Percentiles rank a stretch among this genome's conserved stretches.
phyloP scores from a whole-genome alignment of 805 yeast genomes.

The Suhomyces emberorum region DNA sequence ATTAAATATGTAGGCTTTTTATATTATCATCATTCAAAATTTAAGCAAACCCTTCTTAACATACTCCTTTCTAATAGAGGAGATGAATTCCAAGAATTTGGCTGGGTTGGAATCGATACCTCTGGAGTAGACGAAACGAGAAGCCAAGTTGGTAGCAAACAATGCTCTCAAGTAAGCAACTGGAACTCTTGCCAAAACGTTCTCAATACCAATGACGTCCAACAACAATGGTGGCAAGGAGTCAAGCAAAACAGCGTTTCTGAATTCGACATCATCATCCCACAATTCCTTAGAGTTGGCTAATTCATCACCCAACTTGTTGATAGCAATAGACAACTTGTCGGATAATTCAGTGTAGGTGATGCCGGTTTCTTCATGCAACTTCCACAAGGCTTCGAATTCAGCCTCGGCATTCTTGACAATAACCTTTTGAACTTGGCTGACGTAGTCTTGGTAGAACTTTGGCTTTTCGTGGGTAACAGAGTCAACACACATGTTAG shows the following conservation, averaged over 20 bases:
- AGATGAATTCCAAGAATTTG: slow-evolving; percentile 65
- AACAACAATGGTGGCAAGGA: slow-evolving; percentile 77
- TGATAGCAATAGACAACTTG: slow-evolving; percentile 76
- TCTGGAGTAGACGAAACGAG: slow-evolving; percentile 76
- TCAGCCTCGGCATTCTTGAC: slow-evolving; percentile 77
- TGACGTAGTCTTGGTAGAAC: slow-evolving; percentile 81
- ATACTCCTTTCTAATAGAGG: slow-evolving; percentile 50
- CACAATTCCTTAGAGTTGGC: slow-evolving; percentile 78
- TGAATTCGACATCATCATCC: slow-evolving; percentile 72
- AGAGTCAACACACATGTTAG: slow-evolving; percentile 73
- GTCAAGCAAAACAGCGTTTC: slow-evolving; percentile 70
- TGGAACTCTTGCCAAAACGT: slow-evolving; percentile 76
- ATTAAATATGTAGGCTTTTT: not conserved
- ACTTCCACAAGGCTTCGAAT: slow-evolving; percentile 82
- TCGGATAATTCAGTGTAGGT: slow-evolving; percentile 75
- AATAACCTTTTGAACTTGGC: slow-evolving; percentile 74
- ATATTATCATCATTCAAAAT: not conserved
- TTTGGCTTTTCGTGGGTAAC: slow-evolving; percentile 53
- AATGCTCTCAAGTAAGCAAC: slow-evolving; percentile 82
- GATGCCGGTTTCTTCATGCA: slow-evolving; percentile 60
- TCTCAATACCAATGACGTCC: slow-evolving; percentile 62
- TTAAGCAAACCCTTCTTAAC: slow-evolving; percentile 29
- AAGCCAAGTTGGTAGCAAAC: slow-evolving; percentile 81
- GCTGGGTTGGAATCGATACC: slow-evolving; percentile 83
- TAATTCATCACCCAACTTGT: slow-evolving; percentile 80